Evolutionary conservation across 805 yeast genomes (phyloP).

Genomic region (Metschnikowia amazonensis): DNA sequence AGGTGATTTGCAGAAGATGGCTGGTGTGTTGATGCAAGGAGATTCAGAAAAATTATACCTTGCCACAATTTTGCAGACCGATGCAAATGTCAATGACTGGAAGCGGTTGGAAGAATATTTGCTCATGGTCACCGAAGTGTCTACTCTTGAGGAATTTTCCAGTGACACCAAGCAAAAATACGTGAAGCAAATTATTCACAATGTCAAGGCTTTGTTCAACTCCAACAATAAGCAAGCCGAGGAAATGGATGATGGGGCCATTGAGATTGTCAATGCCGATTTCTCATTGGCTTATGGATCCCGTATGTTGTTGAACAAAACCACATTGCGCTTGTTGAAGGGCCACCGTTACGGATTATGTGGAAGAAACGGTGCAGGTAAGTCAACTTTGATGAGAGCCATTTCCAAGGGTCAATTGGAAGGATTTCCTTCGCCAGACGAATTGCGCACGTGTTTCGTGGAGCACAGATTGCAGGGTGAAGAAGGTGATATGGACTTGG

Average conservation of each 20-base stretch:
- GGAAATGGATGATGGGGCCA: constrained; percentile 70
- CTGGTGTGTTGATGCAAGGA: constrained; percentile 24
- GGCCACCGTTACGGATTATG: constrained; percentile 97
- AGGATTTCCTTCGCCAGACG: constrained; percentile 90
- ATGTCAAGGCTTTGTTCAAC: constrained; percentile 52
- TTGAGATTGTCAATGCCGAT: constrained; percentile 89
- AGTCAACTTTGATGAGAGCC: constrained; percentile 94
- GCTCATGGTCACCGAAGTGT: constrained; percentile 22
- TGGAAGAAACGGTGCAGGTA: constrained; percentile 99
- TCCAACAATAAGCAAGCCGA: constrained; percentile 42
- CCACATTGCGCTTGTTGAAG: constrained; percentile 78
- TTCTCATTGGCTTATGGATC: constrained; percentile 97
- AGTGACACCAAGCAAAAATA: constrained; percentile 26
- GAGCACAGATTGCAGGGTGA: constrained; percentile 96
- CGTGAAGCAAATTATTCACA: constrained; percentile 43
- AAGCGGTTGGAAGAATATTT: constrained; percentile 52
- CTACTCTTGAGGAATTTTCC: constrained; percentile 15
- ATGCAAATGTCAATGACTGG: constrained; percentile 46
- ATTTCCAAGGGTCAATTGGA: constrained; percentile 95
- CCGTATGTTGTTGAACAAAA: constrained; percentile 92
- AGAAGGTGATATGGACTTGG: constrained; percentile 87
- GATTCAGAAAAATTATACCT: constrained; percentile 46
- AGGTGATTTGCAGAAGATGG: constrained; percentile 18
- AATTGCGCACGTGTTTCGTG: constrained; percentile 89
- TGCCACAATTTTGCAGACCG: constrained; percentile 34